Percentiles rank a stretch among this genome's conserved stretches.
phyloP scores from a whole-genome alignment of 2,329 filamentous ascomycete genomes.

The Diaporthe citriasiana region DNA sequence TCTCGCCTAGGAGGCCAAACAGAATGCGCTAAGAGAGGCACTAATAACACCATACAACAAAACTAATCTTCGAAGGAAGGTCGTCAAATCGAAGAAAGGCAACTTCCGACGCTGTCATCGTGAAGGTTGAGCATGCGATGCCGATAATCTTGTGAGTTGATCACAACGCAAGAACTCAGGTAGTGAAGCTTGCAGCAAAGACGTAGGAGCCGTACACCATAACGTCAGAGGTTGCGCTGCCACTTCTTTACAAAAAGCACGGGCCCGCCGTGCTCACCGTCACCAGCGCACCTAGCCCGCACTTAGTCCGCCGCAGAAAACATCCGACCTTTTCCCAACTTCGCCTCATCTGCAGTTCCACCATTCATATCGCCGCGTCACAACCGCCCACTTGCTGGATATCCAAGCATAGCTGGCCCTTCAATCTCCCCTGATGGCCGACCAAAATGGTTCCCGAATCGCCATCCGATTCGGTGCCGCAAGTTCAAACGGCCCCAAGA shows the following conservation, averaged over 20 bases:
- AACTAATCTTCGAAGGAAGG: not conserved
- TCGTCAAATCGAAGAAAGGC: not conserved
- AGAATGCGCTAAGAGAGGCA: not conserved
- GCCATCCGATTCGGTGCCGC: conserved; percentile 63
- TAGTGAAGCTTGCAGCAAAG: not conserved
- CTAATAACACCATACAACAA: not conserved
- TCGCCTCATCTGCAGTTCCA: not conserved
- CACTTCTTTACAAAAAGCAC: conserved; percentile 13
- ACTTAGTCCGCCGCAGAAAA: conserved; percentile 14
- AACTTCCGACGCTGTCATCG: not conserved
- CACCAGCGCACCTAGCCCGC: not conserved
- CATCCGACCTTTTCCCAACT: conserved; percentile 5
- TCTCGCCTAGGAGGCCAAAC: not conserved
- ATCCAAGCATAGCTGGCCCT: not conserved
- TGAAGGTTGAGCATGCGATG: not conserved
- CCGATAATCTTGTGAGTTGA: not conserved
- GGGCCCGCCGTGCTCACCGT: conserved; percentile 1
- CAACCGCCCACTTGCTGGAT: not conserved
- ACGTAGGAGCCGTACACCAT: not conserved
- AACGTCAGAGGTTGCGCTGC: not conserved
- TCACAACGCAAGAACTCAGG: not conserved
- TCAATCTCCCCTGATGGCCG: conserved; percentile 52
- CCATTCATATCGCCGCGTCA: not conserved
- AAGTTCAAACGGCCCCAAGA: conserved; percentile 46
- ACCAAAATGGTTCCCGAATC: conserved; percentile 57